phyloP scores from a whole-genome alignment of 2,329 filamentous ascomycete species.

The Diaporthe batatas region DNA sequence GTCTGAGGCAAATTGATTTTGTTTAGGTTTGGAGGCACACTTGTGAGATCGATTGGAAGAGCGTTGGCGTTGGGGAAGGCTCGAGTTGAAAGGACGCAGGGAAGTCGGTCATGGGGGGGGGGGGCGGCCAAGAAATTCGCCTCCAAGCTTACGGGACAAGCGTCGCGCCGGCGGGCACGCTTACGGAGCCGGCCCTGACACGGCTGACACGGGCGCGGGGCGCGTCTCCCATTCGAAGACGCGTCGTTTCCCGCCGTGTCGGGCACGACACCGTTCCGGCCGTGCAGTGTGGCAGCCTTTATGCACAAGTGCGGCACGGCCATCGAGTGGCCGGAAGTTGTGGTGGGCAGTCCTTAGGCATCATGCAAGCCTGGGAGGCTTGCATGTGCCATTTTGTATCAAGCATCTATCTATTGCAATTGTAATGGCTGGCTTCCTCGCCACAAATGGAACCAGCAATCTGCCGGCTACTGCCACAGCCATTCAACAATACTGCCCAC shows the following conservation, averaged over 20 bases:
- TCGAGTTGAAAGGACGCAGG: slow-evolving; percentile 22
- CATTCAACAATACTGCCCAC: slow-evolving; percentile 7
- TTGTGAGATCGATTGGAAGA: slow-evolving; percentile 34
- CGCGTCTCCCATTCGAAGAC: slow-evolving; percentile 14
- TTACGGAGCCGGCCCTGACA: slow-evolving; percentile 28
- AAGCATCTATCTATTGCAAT: slow-evolving; percentile 19
- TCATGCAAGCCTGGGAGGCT: slow-evolving; percentile 24
- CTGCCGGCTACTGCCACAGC: slow-evolving; percentile 1
- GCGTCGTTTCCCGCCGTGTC: slow-evolving; percentile 20
- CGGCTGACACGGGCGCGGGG: slow-evolving; percentile 22
- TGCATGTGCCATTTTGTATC: slow-evolving; percentile 15
- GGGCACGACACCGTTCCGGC: slow-evolving; percentile 17
- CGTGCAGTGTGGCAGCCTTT: slow-evolving; percentile 17
- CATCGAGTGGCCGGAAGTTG: slow-evolving; percentile 9
- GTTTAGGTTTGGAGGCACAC: slow-evolving; percentile 3
- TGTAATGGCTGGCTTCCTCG: slow-evolving; percentile 27
- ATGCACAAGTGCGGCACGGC: slow-evolving; percentile 29
- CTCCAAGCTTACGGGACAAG: slow-evolving; percentile 22
- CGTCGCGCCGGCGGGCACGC: slow-evolving; percentile 31
- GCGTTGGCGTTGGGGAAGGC: slow-evolving; percentile 36
- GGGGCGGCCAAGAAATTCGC: slow-evolving; percentile 25
- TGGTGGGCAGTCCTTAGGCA: slow-evolving; percentile 1
- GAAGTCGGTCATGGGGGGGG: slow-evolving; percentile 18
- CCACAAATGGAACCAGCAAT: slow-evolving; percentile 10
- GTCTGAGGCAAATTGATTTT: slow-evolving; percentile 7